These are phyloP conservation scores for Lineolata rhizophorae DNA, from an alignment of 495 filamentous ascomycete species.

Conservation along the genomic window DNA sequence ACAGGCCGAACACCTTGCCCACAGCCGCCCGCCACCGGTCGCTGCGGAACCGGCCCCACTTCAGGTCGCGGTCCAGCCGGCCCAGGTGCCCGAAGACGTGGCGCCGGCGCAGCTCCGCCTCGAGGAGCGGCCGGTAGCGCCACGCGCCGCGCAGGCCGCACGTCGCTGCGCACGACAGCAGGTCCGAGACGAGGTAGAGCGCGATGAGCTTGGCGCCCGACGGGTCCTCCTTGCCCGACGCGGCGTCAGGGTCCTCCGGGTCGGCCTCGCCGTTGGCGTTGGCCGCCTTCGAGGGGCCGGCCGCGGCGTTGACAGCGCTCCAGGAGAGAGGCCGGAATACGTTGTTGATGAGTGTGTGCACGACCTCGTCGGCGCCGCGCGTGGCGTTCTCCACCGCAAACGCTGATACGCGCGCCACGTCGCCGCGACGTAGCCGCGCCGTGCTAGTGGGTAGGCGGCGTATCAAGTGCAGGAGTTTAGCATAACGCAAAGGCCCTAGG, in stretches of 20 bases:
- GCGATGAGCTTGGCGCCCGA: constrained; percentile 59
- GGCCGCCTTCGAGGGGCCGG: constrained; percentile 14
- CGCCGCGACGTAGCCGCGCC: constrained; percentile 56
- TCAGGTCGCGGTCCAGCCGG: constrained; percentile 46
- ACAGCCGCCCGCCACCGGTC: constrained; percentile 86
- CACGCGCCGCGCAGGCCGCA: constrained; percentile 72
- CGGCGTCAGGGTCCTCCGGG: constrained; percentile 21
- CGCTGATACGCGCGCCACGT: constrained; percentile 65
- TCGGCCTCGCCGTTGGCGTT: constrained; percentile 19
- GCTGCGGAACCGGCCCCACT: constrained; percentile 64
- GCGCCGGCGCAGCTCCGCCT: constrained; percentile 42
- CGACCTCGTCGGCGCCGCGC: constrained; percentile 63
- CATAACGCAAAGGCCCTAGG: constrained; percentile 66
- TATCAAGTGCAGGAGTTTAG: constrained; percentile 59
- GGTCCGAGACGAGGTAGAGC: constrained; percentile 72
- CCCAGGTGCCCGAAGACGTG: constrained; percentile 69
- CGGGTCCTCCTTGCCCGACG: constrained; percentile 33
- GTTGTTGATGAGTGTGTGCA: constrained; percentile 68
- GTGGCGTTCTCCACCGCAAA: constrained; percentile 83
- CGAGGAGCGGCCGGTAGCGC: constrained; percentile 77
- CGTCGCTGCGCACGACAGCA: constrained; percentile 65
- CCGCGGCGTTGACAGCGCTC: constrained; percentile 32
- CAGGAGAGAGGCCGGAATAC: constrained; percentile 45
- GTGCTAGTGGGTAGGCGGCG: constrained; percentile 60
- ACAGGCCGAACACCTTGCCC: constrained; percentile 44